A percentile compares a stretch with the other conserved stretches of the same genome.
These are phyloP conservation scores for Pterocarpus santalinus DNA, from an alignment of 306 rosid species.

Conservation along the genomic window DNA sequence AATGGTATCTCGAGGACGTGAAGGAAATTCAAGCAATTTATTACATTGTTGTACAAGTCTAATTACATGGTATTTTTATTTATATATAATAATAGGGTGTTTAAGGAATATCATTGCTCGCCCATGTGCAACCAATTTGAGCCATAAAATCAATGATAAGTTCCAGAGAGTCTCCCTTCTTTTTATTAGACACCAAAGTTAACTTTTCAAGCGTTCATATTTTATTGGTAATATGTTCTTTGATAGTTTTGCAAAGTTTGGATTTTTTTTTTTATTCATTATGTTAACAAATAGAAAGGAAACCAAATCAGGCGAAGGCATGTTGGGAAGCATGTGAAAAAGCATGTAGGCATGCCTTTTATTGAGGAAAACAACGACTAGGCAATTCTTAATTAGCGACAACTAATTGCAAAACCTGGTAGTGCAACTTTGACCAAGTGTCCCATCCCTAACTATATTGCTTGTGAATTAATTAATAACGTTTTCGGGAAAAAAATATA, in stretches of 20 bases:
- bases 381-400: constrained; percentile 46
- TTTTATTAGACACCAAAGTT: constrained; percentile 51
- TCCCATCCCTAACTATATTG: constrained; percentile 42
- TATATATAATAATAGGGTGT: constrained; percentile 42
- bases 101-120: constrained; percentile 60
- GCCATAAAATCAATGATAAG: constrained; percentile 65
- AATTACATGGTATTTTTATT: constrained; percentile 31
- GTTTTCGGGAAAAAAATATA: not conserved
- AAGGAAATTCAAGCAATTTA: constrained; percentile 40
- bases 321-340: constrained; percentile 69
- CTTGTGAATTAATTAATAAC: not conserved
- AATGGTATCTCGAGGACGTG: constrained; percentile 21
- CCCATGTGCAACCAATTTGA: constrained; percentile 71
- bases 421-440: constrained; percentile 62
- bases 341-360: constrained; percentile 53
- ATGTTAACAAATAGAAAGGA: constrained; percentile 36
- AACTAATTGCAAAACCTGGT: constrained; percentile 45
- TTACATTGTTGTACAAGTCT: constrained; percentile 42
- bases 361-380: constrained; percentile 61
- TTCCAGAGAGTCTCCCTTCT: constrained; percentile 56
- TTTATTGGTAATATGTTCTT: constrained; percentile 44
- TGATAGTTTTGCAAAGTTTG: constrained; percentile 38
- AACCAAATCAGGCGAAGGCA: constrained; percentile 45
- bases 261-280: constrained; percentile 28
- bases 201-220: constrained; percentile 46